Evolutionary conservation across 345 rosid species (phyloP), one percentile per base, ranked within the genome.

Genomic region (Diplotaxis tenuifolia): DNA sequence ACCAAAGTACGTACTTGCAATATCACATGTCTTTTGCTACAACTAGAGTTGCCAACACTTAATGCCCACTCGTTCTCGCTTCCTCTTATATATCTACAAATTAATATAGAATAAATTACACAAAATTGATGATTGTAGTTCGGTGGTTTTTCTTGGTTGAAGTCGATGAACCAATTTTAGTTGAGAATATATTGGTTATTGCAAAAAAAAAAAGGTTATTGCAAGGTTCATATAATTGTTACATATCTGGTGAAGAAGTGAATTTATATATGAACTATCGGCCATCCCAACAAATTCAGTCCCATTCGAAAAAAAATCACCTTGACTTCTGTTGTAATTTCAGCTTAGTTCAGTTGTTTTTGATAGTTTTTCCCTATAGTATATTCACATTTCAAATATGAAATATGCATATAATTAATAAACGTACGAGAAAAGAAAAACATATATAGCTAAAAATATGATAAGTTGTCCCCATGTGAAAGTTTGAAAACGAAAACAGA

Each of bases 1-100:
- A 76, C 71, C 38, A 64, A 70, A 64, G 80, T 76, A 76, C 71
- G 75, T 64, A 64, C 75, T 76, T 76, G 71, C 68, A 67, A 64
- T 14, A 63, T 18, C 75, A 75, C 75, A 76, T 70, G 67, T 47
- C 67, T 22, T 63, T 70, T 62, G 74, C 70, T 68, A 54, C 65
- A 68, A 36, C 18, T 60, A 60, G 73, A 68, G 63, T 74, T 60
- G 68, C 45, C 73, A 60, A 67, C 45, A 34, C 45, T 67, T 67
- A 59, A 60, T 61, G 55, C 64, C 59, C 49, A 45, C 55, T 56
- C 8, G 28, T 29, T 66, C 4, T 16, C 47, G 5, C 5, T 31
- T 58, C 4, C n/a, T 23, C 20, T 64, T 19, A 9, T 36, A 25
- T 14, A 14, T 55, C 19, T 72, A 36, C 7, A 64, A 36, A 63